Base-by-base conservation (phyloP, 805 yeast species). In the Saturnispora diversa region DNA sequence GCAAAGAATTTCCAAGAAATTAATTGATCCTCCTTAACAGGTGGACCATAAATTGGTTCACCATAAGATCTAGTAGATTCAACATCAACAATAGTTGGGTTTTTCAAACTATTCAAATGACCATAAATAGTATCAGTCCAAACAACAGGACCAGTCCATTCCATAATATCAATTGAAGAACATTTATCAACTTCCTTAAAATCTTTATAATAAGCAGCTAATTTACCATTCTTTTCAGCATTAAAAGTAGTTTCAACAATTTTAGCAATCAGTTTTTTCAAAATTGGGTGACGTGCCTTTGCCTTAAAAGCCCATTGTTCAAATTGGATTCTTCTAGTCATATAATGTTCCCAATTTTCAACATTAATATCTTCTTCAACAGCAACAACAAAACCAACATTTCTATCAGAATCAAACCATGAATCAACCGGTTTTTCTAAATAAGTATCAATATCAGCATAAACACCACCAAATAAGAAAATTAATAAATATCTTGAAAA, bases 111-210 rank as follows among this genome's bases (percentile, higher is more conserved):
- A 54, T 80, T 80, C 55, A 81, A 66, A 55, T 81, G 83, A 7
- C 72, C 70, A 58, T 81, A 70, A 10, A 81, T 70, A 9, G 77
- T 75, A 55, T 82, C 90, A 1, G 94, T 78, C 79, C 86, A 83
- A 20, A 77, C 63, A 31, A 85, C 92, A 34, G 83, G 75, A 9
- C 94, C 94, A 0, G 92, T 80, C 86, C 86, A 80, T 51, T 68
- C 72, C 66, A 77, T 74, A 40, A 80, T 75, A 48, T 74, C 80
- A 43, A 64, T 54, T 2, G 63, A 56, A 15, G 55, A 51, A 44
- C 65, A 60, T 45, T 56, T 54, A 46, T 61, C 65, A 29, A 61
- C 63, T 30, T 59, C 63, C 39, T 57, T 59, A 43, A 60, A 60
- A 49, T 60, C 64, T 44, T 58, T 58, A 40, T 59, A 59, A 35